Percentiles rank a stretch among this genome's conserved stretches.
phyloP scores from a whole-genome alignment of 306 rosid genomes.

The Quercus gilva region DNA sequence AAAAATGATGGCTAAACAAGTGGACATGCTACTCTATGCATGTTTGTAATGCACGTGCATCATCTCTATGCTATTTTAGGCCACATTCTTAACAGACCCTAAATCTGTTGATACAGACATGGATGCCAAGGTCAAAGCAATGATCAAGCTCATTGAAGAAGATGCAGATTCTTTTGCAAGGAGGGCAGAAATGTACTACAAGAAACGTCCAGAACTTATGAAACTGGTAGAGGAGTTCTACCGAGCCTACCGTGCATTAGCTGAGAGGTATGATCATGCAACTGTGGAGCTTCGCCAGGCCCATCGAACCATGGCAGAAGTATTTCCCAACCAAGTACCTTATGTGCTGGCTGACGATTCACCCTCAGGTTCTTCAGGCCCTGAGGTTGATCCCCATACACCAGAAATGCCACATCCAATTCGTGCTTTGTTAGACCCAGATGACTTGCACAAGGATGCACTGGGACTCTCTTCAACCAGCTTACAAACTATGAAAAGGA shows the following conservation, averaged over 20 bases:
- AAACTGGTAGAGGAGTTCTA: constrained; percentile 96
- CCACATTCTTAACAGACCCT: constrained; percentile 13
- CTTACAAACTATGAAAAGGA: constrained; percentile 29
- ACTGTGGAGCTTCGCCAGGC: constrained; percentile 93
- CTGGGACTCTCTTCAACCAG: constrained; percentile 44
- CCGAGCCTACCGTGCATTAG: constrained; percentile 98
- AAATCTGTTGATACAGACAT: constrained; percentile 56
- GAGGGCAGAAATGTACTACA: constrained; percentile 99
- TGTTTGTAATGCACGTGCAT: not conserved
- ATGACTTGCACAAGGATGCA: constrained; percentile 53
- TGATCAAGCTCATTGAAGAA: constrained; percentile 99
- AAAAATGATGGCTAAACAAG: not conserved
- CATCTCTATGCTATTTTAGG: not conserved
- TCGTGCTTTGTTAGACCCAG: constrained; percentile 45
- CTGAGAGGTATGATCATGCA: constrained; percentile 98
- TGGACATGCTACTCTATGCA: not conserved
- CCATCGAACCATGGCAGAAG: constrained; percentile 93
- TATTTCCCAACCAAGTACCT: constrained; percentile 79
- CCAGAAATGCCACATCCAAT: constrained; percentile 57
- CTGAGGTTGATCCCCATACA: constrained; percentile 54
- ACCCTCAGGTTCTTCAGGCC: constrained; percentile 51
- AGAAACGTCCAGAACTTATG: constrained; percentile 97
- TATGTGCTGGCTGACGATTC: constrained; percentile 58
- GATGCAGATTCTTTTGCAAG: constrained; percentile 99
- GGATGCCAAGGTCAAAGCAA: constrained; percentile 95